A percentile compares a stretch with the other conserved stretches of the same genome.
These are phyloP conservation scores for Chytriomyces sp. DNA, from an alignment of 192 early-diverging fungal genomes.

Conservation along the genomic window DNA sequence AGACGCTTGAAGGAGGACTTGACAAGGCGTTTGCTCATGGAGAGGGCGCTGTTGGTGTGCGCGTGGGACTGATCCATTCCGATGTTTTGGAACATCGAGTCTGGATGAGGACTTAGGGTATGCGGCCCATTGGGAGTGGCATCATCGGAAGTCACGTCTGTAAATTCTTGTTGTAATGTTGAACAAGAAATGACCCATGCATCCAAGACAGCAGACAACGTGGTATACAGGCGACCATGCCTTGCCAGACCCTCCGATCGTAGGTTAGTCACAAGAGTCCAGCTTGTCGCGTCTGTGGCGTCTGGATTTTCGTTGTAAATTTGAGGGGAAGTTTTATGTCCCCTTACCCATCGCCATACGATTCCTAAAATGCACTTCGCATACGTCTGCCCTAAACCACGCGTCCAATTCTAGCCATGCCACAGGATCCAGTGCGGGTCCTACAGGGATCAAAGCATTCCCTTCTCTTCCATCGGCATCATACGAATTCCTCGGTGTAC, in stretches of 20 bases:
- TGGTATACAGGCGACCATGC: constrained; percentile 4
- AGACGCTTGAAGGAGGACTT: constrained; percentile 22
- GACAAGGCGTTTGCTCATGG: background rate
- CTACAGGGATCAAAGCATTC: no score
- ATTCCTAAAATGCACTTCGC: background rate
- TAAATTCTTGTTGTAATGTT: background rate
- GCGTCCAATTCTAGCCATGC: constrained; percentile 23
- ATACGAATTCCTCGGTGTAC: no score
- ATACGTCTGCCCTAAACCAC: background rate
- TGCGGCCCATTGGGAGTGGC: background rate
- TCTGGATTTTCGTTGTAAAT: background rate
- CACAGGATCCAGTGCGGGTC: constrained; percentile 35
- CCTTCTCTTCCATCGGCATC: no score
- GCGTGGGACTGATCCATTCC: background rate
- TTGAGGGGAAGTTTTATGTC: background rate
- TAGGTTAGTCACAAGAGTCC: background rate
- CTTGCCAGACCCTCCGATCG: background rate
- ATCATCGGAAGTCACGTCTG: background rate
- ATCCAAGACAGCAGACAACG: constrained; percentile 3
- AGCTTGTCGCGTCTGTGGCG: background rate
- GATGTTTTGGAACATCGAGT: background rate
- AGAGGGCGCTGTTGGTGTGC: background rate
- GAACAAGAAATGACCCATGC: constrained; percentile 5
- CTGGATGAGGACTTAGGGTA: background rate
- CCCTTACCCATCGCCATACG: background rate